These are phyloP conservation scores for Gaillardinia entomophila DNA, from an alignment of 805 yeast species.

Conservation along the genomic window DNA sequence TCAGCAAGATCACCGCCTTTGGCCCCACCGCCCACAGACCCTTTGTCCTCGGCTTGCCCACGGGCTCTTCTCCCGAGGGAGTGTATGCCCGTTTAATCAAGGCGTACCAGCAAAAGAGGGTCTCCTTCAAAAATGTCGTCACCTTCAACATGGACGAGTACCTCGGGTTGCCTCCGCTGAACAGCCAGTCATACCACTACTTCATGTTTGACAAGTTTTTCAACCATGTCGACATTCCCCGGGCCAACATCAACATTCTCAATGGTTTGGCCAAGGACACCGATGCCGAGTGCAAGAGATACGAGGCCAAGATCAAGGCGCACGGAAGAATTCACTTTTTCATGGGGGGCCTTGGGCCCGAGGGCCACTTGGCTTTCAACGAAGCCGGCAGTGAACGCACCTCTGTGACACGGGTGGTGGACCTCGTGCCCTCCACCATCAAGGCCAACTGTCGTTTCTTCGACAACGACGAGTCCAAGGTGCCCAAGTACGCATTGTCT, in stretches of 20 bases:
- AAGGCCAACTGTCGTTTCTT: conserved; percentile 52
- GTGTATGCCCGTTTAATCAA: conserved; percentile 43
- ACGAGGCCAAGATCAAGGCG: conserved; percentile 42
- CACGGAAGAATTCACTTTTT: conserved; percentile 49
- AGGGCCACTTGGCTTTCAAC: conserved; percentile 58
- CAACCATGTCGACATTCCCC: conserved; percentile 49
- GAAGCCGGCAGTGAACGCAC: conserved; percentile 47
- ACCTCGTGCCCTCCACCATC: conserved; percentile 44
- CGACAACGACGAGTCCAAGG: conserved; percentile 38
- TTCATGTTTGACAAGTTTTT: conserved; percentile 54
- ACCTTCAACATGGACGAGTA: conserved; percentile 63
- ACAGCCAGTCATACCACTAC: conserved; percentile 50
- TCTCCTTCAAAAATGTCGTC: conserved; percentile 47
- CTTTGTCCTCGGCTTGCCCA: conserved; percentile 53
- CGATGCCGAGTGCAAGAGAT: conserved; percentile 40
- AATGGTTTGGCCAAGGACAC: conserved; percentile 45
- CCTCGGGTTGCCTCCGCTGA: conserved; percentile 40
- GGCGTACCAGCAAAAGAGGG: conserved; percentile 35
- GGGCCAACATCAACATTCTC: conserved; percentile 47
- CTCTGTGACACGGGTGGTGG: conserved; percentile 42
- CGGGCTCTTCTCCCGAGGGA: conserved; percentile 58
- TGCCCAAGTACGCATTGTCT: conserved; percentile 46
- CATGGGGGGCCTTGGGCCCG: conserved; percentile 56
- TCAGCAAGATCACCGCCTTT: conserved; percentile 37
- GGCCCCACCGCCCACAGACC: conserved; percentile 41